Evolutionary conservation across 495 filamentous ascomycete genomes (phyloP).

Genomic region (Neurospora sp.): DNA sequence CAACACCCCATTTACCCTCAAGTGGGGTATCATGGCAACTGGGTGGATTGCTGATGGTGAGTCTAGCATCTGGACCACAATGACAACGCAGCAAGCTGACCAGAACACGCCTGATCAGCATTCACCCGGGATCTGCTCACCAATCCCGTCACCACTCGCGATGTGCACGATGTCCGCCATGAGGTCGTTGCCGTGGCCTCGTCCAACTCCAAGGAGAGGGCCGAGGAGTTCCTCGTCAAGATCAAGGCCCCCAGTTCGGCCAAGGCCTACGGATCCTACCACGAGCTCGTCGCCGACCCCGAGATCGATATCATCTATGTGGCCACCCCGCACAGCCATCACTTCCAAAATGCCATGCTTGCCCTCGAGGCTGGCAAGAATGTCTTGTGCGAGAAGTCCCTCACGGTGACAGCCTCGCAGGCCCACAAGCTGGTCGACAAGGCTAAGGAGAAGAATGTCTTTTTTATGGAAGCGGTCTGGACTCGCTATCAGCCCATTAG

Average conservation of each 20-base stretch:
- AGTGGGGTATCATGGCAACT: conserved; percentile 79
- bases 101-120: conserved; percentile 27
- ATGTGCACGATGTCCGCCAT: conserved; percentile 66
- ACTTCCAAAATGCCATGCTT: conserved; percentile 84
- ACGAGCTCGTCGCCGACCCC: conserved; percentile 64
- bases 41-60: conserved; percentile 68
- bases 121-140: conserved; percentile 78
- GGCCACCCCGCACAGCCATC: conserved; percentile 90
- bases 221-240: conserved; percentile 60
- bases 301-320: conserved; percentile 84
- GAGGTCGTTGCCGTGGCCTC: conserved; percentile 73
- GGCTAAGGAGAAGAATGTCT: conserved; percentile 70
- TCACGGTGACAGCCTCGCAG: conserved; percentile 83
- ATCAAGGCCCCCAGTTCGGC: conserved; percentile 53
- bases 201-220: conserved; percentile 58
- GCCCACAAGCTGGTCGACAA: conserved; percentile 62
- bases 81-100: not conserved
- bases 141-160: conserved; percentile 56
- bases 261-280: conserved; percentile 72
- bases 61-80: conserved; percentile 9
- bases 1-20: conserved; percentile 45
- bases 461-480: conserved; percentile 97
- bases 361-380: conserved; percentile 75
- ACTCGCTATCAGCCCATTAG: conserved; percentile 82
- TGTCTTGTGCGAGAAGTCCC: conserved; percentile 87